phyloP scores from a whole-genome alignment of 163 green algal genomes.

The Trebouxiophyceae sp. region DNA sequence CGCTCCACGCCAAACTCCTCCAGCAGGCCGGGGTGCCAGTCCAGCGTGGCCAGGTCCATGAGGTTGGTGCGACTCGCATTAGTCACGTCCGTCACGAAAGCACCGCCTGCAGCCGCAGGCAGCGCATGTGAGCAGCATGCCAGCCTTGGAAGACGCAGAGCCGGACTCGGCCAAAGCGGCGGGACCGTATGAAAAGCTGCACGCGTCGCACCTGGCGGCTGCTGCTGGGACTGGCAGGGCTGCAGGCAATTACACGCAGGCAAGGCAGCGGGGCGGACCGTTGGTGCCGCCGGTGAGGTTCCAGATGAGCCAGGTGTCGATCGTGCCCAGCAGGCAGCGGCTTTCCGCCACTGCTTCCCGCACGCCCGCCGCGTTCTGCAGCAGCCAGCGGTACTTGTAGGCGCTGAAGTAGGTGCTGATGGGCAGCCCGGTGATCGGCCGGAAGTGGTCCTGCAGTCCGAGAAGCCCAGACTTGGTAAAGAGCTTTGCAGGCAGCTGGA shows the following conservation, averaged over 20 bases:
- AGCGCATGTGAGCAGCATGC: too few relatives aligned
- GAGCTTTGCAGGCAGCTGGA: too few relatives aligned
- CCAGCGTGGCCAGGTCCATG: conserved; percentile 72
- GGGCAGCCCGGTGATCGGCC: conserved; percentile 78
- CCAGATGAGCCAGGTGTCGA: conserved; percentile 96
- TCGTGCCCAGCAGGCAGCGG: conserved; percentile 61
- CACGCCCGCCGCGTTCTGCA: conserved; percentile 59
- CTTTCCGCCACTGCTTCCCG: conserved; percentile 31
- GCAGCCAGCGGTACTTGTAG: conserved; percentile 81
- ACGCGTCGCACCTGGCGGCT: too few relatives aligned
- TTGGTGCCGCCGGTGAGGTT: conserved; percentile 78
- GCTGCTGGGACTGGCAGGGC: too few relatives aligned
- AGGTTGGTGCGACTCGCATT: conserved; percentile 91
- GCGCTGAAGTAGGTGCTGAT: conserved; percentile 94
- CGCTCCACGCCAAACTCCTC: conserved; percentile 45
- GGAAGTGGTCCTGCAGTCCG: conserved; percentile 58
- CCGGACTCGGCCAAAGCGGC: too few relatives aligned
- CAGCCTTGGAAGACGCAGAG: too few relatives aligned
- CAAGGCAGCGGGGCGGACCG: conserved; percentile 28
- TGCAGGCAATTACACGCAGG: too few relatives aligned
- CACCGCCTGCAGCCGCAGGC: conserved; percentile 16
- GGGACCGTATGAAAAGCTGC: too few relatives aligned
- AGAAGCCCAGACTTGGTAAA: too few relatives aligned
- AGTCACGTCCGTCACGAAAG: conserved; percentile 57
- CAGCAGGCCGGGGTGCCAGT: conserved; percentile 66